Evolutionary conservation across 169 alveolate species (phyloP), one percentile per base, ranked within the genome.

Genomic region (Plasmodium knowlesi): DNA sequence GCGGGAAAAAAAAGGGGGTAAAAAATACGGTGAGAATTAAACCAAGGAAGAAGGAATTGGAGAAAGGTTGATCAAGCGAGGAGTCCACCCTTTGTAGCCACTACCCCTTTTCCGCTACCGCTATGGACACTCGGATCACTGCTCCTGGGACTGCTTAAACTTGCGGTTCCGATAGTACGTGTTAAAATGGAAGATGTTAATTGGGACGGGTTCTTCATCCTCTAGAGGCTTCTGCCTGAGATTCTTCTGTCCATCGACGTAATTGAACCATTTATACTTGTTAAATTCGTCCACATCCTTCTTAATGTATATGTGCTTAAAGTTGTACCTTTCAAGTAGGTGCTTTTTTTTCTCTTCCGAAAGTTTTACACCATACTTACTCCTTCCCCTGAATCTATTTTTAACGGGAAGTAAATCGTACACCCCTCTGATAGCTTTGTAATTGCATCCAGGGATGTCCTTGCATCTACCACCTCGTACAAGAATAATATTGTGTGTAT

Each of bases 391-490:
- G 10, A 89, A 81, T 70, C 98, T 92, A 94, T 97, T 97, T 83
- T 97, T 97, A 34, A 97, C 98, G 0, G 98, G 98, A 37, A 97
- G 91, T 70, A 96, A 89, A 53, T 97, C 98, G 41, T 92, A 97
- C 82, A 95, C 97, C 72, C 98, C 98, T 37, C 98, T 84, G 3
- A 97, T 95, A 9, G 96, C 98, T 93, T 96, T 96, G 95, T 97
- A 97, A 92, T 96, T 96, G 67, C 98, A 96, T 5, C 98, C 98
- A 8, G 98, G 97, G 9, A 96, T 96, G 80, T 97, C 98, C 83
- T 95, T 96, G 82, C 97, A 95, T 50, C 98, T 95, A 1, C 98
- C 98, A 2, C 98, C 98, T 25, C 98, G 93, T 41, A 97, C 98
- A 53, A 97, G 83, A 5, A 97, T 97, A 32, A 95, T 97, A 14